phyloP scores from a whole-genome alignment of 352 stramenopile species.

The Pythium brassicae region DNA sequence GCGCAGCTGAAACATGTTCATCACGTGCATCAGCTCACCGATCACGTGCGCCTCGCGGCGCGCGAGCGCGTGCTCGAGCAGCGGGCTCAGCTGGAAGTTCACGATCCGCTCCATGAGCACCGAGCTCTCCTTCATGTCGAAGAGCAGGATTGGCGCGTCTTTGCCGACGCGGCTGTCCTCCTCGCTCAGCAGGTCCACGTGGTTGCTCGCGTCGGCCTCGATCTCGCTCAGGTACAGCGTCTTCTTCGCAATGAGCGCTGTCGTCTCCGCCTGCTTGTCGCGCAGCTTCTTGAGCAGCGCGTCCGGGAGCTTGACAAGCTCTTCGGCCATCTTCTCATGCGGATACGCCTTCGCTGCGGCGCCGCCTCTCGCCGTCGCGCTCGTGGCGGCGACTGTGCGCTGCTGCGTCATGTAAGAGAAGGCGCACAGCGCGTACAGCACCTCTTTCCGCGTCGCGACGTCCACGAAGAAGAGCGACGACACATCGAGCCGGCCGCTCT shows the following conservation, averaged over 20 bases:
- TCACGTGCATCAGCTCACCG: conserved; percentile 40
- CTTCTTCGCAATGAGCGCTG: conserved; percentile 55
- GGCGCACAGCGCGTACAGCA: conserved; percentile 76
- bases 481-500: conserved; percentile 66
- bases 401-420: conserved; percentile 76
- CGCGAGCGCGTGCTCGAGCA: conserved; percentile 64
- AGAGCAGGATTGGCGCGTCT: conserved; percentile 76
- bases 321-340: conserved; percentile 52
- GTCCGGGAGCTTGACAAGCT: conserved; percentile 58
- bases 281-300: conserved; percentile 61
- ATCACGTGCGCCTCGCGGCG: conserved; percentile 66
- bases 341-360: conserved; percentile 10
- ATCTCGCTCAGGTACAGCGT: conserved; percentile 74
- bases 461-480: conserved; percentile 77
- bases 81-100: conserved; percentile 70
- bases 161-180: conserved; percentile 61
- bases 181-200: conserved; percentile 49
- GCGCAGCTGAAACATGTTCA: conserved; percentile 45
- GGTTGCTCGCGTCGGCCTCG: conserved; percentile 41
- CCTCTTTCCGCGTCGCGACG: conserved; percentile 51
- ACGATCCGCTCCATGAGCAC: conserved; percentile 63
- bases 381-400: conserved; percentile 22
- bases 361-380: not conserved
- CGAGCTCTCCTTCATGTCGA: conserved; percentile 75
- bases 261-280: conserved; percentile 46